These are phyloP conservation scores for Nakazawaea laoshanensis DNA, from an alignment of 805 yeast genomes.

Conservation along the genomic window DNA sequence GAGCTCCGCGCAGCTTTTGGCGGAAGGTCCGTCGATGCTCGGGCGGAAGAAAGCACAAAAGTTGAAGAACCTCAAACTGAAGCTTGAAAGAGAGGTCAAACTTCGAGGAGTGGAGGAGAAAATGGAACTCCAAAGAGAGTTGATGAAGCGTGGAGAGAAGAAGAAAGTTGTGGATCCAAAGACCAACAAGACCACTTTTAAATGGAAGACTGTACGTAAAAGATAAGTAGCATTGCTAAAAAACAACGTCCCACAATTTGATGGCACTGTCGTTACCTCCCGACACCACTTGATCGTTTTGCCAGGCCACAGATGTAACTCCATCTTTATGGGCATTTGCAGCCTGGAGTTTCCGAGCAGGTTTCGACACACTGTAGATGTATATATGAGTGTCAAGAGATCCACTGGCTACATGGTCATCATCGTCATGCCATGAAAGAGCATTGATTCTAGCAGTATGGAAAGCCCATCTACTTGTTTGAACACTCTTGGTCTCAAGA, in stretches of 20 bases:
- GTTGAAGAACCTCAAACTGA: conserved; percentile 48
- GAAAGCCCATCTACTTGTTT: conserved; percentile 92
- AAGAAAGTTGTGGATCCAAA: conserved; percentile 62
- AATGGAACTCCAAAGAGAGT: conserved; percentile 73
- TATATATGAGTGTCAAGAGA: conserved; percentile 79
- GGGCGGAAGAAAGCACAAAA: conserved; percentile 55
- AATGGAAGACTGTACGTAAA: conserved; percentile 81
- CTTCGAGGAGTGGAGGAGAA: conserved; percentile 59
- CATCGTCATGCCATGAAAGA: conserved; percentile 73
- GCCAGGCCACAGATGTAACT: conserved; percentile 70
- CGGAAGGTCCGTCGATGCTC: too few relatives aligned
- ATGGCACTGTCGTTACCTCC: conserved; percentile 79
- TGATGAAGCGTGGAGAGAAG: conserved; percentile 86
- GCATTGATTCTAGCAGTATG: conserved; percentile 77
- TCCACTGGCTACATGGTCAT: conserved; percentile 66
- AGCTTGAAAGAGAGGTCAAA: conserved; percentile 64
- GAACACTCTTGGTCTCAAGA: conserved; percentile 40
- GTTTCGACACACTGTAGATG: conserved; percentile 71
- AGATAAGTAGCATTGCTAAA: conserved; percentile 17
- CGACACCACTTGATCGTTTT: conserved; percentile 39
- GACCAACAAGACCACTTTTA: conserved; percentile 63
- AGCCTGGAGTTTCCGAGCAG: conserved; percentile 66
- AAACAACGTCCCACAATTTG: conserved; percentile 57
- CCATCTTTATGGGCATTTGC: conserved; percentile 88
- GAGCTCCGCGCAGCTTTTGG: conserved; percentile 18